Evolutionary conservation across 306 rosid species (phyloP).

Genomic region (Trifolium dubium): DNA sequence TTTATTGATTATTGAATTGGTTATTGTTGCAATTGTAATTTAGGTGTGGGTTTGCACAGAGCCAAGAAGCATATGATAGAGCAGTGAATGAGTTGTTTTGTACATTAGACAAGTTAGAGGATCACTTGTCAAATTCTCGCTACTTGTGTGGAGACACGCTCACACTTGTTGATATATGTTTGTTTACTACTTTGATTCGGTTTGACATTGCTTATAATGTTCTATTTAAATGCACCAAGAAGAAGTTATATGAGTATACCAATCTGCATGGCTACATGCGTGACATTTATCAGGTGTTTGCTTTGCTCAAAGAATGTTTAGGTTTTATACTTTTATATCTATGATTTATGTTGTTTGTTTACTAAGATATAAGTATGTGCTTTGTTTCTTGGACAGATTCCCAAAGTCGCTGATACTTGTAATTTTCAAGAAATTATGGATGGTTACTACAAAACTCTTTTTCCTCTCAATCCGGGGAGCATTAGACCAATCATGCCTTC

Average conservation of each 20-base stretch:
- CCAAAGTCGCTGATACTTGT: slow-evolving; percentile 82
- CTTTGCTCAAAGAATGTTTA: background rate
- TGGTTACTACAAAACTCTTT: slow-evolving; percentile 79
- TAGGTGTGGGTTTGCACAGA: slow-evolving; percentile 96
- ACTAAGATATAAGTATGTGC: background rate
- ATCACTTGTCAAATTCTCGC: slow-evolving; percentile 59
- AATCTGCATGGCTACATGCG: slow-evolving; percentile 77
- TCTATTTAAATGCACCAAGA: slow-evolving; percentile 87
- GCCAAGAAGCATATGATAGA: slow-evolving; percentile 77
- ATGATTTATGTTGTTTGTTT: background rate
- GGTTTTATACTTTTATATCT: background rate
- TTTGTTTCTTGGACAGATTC: slow-evolving; percentile 55
- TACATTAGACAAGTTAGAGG: slow-evolving; percentile 64
- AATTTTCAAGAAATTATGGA: slow-evolving; percentile 78
- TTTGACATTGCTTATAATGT: slow-evolving; percentile 74
- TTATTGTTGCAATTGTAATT: background rate
- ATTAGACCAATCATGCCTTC: slow-evolving; percentile 74
- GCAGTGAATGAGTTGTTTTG: slow-evolving; percentile 70
- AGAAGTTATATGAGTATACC: slow-evolving; percentile 69
- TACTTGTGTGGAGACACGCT: slow-evolving; percentile 66
- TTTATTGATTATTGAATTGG: background rate
- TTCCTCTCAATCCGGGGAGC: slow-evolving; percentile 87
- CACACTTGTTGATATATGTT: slow-evolving; percentile 74
- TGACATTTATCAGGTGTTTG: slow-evolving; percentile 73
- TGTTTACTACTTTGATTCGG: slow-evolving; percentile 79